Base-by-base conservation (phyloP, 2,329 filamentous ascomycete species). In the Coniochaeta ligniaria region DNA sequence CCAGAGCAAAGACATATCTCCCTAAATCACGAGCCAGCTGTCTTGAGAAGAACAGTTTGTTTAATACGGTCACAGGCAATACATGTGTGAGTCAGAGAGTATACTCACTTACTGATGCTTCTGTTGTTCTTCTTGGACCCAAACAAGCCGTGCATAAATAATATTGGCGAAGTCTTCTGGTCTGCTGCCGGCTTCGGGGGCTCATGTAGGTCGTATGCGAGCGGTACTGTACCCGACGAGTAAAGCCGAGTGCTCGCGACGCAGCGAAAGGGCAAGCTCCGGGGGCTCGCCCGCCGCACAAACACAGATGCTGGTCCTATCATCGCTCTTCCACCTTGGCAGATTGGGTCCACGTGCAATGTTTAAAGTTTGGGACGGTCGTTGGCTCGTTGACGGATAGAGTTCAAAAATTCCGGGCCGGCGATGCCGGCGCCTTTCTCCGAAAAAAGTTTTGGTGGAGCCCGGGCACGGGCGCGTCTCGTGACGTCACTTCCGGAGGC, bases 51-150 rank as follows among this genome's bases (percentile, higher is more conserved):
- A n/a, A 57, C 35, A 69, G 38, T 69, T 64, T 31, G 5, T 57
- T 16, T 57, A 26, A 26, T 59, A 45, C 52, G 16, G 43, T 28
- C 12, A 12, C 16, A 47, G 24, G 12, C n/a, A n/a, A n/a, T 17
- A 6, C 22, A n/a, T 31, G 26, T 11, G 12, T 24, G 24, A 45
- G 8, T 24, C 24, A 31, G 12, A 31, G 47, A 24, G 14, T 56
- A 52, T 57, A 77, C 89, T 73, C 80, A 96, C 94, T 92, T 96
- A 88, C 92, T 96, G 64, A 98, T 95, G 69, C 84, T 91, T 73
- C 93, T 82, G 72, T 97, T 96, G 73, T 98, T 98, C 78, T 91
- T 92, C 78, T 96, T 96, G 41, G 91, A 96, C 22, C 94, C 94
- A 70, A 98, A 97, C 12, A 98, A 80, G 1, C 95, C 94, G 72